Evolutionary conservation across 164 flowering plant genomes (phyloP), one percentile per base, ranked within the genome.

Genomic region (Umbilicus rupestris): DNA sequence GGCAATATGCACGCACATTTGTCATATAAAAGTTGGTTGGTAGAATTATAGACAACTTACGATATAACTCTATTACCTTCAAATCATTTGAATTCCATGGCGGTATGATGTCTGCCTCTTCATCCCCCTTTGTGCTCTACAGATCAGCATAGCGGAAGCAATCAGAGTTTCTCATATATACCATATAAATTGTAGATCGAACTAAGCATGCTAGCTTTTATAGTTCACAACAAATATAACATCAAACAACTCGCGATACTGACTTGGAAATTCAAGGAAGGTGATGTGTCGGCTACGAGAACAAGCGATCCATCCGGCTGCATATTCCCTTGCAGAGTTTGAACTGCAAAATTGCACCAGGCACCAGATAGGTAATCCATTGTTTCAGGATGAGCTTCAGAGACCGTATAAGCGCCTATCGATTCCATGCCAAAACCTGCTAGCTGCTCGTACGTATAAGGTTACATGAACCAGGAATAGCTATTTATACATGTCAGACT

Each of bases 31-130:
- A 52, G 31, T 4, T 52, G 31, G 31, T 52, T 26, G 3, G 30
- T 2, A 52, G 12, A 52, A 22, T 22, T 22, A 22, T 24, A 19
- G 52, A 47, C 52, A n/a, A 0, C 29, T 7, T 20, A 47, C 52
- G 11, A 20, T 50, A 22, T 50, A 9, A 50, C 9, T 47, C 7
- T n/a, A 1, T 11, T 82, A 93, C 98, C 97, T 90, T 87, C 7
- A 90, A 68, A 70, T 90, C 92, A 71, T 85, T 89, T 47, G 92
- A 70, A 78, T 87, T 85, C 98, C 98, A 93, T 50, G 87, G 74
- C 14, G 93, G 92, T 30, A 82, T 16, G 47, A 87, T 67, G 70
- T 68, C 76, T 41, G 65, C 47, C 70, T 76, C 83, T 70, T 74
- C 79, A 67, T 83, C 94, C 75, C 76, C 81, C 63, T 68, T 81